A percentile compares a stretch with the other conserved stretches of the same genome.
These are phyloP conservation scores for Gaeumannomyces tritici DNA, from an alignment of 2,329 filamentous ascomycete species.

Conservation along the genomic window DNA sequence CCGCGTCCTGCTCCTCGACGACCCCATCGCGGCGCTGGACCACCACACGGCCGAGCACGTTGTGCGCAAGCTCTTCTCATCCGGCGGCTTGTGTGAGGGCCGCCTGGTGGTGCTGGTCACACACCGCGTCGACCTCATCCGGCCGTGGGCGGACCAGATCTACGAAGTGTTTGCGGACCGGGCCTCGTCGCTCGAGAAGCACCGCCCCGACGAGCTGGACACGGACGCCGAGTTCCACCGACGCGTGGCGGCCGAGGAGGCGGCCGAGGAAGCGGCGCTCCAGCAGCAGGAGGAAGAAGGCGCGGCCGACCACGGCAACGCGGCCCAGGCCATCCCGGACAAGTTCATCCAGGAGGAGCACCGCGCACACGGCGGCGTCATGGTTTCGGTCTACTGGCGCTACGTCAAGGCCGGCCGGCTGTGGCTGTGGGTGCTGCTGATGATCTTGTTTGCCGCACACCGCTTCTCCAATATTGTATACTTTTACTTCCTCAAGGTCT, in stretches of 20 bases:
- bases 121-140: constrained; percentile 68
- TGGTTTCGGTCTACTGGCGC: constrained; percentile 68
- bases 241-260: constrained; percentile 19
- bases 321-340: constrained; percentile 47
- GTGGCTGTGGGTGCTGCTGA: constrained; percentile 59
- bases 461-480: constrained; percentile 56
- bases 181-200: constrained; percentile 20
- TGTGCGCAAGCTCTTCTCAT: constrained; percentile 46
- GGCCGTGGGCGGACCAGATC: constrained; percentile 62
- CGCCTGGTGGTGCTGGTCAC: constrained; percentile 73
- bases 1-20: constrained; percentile 49
- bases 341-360: constrained; percentile 76
- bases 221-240: constrained; percentile 30
- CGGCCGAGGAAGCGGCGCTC: not conserved
- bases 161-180: constrained; percentile 57
- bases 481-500: constrained; percentile 76
- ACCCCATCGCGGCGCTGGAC: constrained; percentile 53
- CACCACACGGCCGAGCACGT: constrained; percentile 52
- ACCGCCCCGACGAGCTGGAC: constrained; percentile 15
- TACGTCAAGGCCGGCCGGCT: constrained; percentile 77
- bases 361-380: constrained; percentile 65
- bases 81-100: constrained; percentile 30
- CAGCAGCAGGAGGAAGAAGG: constrained; percentile 10
- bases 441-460: constrained; percentile 53
- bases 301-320: constrained; percentile 30